Percentiles rank a stretch among this genome's conserved stretches.
Conservation (phyloP, 345 rosid genomes). For the Salix caprea region DNA sequence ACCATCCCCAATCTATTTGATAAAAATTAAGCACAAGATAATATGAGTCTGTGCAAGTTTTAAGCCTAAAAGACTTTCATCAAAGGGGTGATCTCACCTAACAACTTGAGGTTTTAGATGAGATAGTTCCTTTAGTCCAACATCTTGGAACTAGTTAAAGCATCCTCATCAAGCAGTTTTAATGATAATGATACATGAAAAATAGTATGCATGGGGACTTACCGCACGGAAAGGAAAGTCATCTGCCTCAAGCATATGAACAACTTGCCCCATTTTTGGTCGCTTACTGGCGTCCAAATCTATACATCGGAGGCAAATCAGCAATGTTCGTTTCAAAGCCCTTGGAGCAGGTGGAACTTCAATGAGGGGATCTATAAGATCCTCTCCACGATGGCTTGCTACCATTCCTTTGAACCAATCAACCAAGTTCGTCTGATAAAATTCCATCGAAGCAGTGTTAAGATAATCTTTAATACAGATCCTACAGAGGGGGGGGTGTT, state of each 20-base stretch:
- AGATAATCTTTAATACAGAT: not conserved
- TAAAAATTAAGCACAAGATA: no score
- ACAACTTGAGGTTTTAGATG: no score
- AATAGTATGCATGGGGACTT: constrained; percentile 21
- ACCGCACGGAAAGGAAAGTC: constrained; percentile 85
- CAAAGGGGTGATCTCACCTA: no score
- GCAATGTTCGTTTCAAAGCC: constrained; percentile 66
- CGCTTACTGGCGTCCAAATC: constrained; percentile 80
- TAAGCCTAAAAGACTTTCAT: no score
- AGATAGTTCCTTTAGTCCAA: no score
- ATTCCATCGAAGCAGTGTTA: not conserved
- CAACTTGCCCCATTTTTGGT: constrained; percentile 96
- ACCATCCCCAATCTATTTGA: no score
- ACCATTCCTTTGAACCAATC: constrained; percentile 99
- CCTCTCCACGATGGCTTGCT: constrained; percentile 79
- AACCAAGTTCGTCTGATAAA: constrained; percentile 76
- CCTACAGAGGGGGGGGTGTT: not conserved
- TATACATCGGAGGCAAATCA: constrained; percentile 87
- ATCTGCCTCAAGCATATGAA: constrained; percentile 96
- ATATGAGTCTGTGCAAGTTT: no score
- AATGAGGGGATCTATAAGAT: constrained; percentile 71
- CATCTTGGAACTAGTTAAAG: not conserved
- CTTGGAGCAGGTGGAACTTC: constrained; percentile 59
- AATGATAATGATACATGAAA: not conserved
- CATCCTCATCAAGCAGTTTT: not conserved